Percentiles rank a stretch among this genome's conserved stretches.
Evolutionary conservation across 371 early-diverging fungal species (phyloP).

Genomic region (Homolaphlyctis polyrhiza): DNA sequence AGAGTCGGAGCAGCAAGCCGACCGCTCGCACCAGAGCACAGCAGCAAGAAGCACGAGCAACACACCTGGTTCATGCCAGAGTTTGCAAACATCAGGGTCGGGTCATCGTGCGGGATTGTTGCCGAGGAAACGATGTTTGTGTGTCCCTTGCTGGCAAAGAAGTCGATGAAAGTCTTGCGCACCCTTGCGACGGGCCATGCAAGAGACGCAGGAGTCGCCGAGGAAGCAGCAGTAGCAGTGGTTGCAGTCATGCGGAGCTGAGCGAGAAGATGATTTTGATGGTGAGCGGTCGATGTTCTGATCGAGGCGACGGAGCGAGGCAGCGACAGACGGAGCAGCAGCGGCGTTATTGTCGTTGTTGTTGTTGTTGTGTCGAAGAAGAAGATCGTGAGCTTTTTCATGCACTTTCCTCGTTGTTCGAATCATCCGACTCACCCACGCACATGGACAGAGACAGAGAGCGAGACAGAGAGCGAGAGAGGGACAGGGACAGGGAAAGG

Average conservation of each 20-base stretch:
- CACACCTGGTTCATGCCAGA: conserved; percentile 98
- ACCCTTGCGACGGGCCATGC: conserved; percentile 79
- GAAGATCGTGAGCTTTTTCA: too few relatives aligned
- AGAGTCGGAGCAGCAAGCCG: too few relatives aligned
- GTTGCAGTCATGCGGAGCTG: not conserved
- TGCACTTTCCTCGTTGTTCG: too few relatives aligned
- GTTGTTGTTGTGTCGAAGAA: too few relatives aligned
- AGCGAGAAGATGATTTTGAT: too few relatives aligned
- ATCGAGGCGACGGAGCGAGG: too few relatives aligned
- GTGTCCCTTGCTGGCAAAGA: conserved; percentile 79
- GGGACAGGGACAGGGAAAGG: not conserved
- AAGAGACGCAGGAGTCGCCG: not conserved
- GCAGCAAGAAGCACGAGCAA: not conserved
- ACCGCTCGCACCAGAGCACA: too few relatives aligned
- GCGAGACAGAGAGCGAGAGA: not conserved
- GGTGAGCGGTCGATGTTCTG: too few relatives aligned
- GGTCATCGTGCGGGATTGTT: conserved; percentile 96
- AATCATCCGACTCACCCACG: too few relatives aligned
- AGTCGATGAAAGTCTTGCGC: conserved; percentile 89
- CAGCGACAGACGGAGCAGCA: too few relatives aligned
- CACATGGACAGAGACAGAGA: not conserved
- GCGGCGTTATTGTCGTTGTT: too few relatives aligned
- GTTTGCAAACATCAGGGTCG: conserved; percentile 97
- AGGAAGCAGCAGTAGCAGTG: not conserved
- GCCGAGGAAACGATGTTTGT: conserved; percentile 83